Base-by-base conservation (phyloP, 805 yeast genomes). In the Barnettozyma sucrosica region DNA sequence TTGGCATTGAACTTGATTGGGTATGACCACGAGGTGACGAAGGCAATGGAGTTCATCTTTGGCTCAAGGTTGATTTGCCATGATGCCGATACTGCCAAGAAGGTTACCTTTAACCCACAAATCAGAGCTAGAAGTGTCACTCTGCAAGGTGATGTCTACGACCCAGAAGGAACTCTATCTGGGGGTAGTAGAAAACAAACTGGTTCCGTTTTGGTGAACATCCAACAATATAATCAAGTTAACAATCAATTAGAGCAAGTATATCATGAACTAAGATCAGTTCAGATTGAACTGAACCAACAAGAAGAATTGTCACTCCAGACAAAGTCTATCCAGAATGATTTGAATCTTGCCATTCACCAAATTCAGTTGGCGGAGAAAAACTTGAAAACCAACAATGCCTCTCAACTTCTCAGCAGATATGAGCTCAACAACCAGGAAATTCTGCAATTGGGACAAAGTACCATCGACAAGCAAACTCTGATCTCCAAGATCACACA, bases 141-240 rank as follows among this genome's bases (percentile, higher is more conserved):
- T 0, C 64, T 86, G 30, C 90, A 89, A 46, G 99, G 99, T 44
- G 99, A 93, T 64, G 77, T 84, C 10, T 93, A 90, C 66, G 99
- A 93, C 62, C 99, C 99, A 0, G 89, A 85, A 55, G 99, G 99
- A 14, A 87, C 96, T 7, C 70, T 93, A 24, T 86, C 97, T 1
- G 99, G 99, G 42, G 98, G 98, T n/a, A 82, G 95, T 19, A 75
- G 92, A 55, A 80, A 74, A 52, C 70, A 71, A 43, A 68, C 77
- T 14, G 73, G 79, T 2, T 76, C 89, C 0, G 64, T 85, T 3
- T 70, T 90, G 48, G 63, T 79, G 10, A 79, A 77, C 39, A 78
- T 89, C 62, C 92, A 84, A 57, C 77, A 77, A 49, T 83, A 75
- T 55, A 85, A 85, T 56, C 63, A 58, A 14, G 58, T 76, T 11